Evolutionary conservation across 257 asterid genomes (phyloP), one percentile per base, ranked within the genome.

Genomic region (Craterostigma plantagineum): DNA sequence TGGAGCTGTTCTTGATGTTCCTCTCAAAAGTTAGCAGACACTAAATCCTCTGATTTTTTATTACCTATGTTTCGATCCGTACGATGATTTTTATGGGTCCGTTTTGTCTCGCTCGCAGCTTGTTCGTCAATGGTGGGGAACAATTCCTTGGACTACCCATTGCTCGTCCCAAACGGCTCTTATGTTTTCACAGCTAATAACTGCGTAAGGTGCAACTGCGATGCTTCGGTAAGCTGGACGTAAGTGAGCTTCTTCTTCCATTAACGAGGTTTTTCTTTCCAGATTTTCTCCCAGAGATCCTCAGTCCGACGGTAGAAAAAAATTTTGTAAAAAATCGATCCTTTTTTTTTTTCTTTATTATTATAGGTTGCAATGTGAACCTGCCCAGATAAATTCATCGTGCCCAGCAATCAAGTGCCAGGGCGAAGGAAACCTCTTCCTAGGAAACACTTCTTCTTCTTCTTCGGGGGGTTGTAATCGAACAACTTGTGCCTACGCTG

Each of bases 151-250:
- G 94, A 84, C 75, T 66, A 62, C 62, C 90, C 91, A 34, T 51
- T 80, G 44, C 96, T 68, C 10, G 78, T 80, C 27, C 55, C 85
- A 0, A 85, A 77, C 18, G 71, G 58, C 40, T 62, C 82, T 27
- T 80, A 77, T 34, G 55, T 38, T 41, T 57, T 65, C 75, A 80
- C 96, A 38, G 94, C 96, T 49, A 53, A 51, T 14, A 59, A 62
- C 16, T 84, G 96, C 17, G 78, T 84, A 10, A 49, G 23, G 59
- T 84, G 96, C 76, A 62, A 36, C 10, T 84, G 96, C 48, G 58
- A 74, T 59, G 65, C 92, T 42, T 64, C 82, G 10, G 49, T 43
- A 3, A 72, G 52, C 75, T 70, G 71, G 78, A 63, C 36, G 96
- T 80, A 62, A 77, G 95, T 55, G 27, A 23, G 30, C 30, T 23